Percentiles rank a stretch among this genome's conserved stretches.
phyloP scores from a whole-genome alignment of 2,329 filamentous ascomycete species.

The Ophiocordyceps camponoti-leonardi region DNA sequence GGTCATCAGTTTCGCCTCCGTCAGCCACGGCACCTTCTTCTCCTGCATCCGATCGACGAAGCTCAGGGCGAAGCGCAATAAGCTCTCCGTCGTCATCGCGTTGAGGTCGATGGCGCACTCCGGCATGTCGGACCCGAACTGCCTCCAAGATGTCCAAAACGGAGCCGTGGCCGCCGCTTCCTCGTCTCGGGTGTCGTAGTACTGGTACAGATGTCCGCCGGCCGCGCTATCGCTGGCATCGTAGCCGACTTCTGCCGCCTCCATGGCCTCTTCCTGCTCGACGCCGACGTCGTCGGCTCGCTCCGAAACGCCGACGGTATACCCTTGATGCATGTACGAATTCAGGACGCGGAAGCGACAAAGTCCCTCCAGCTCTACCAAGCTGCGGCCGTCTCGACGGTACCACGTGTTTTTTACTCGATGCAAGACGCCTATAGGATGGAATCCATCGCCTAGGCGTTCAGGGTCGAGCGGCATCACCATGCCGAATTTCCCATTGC shows the following conservation, averaged over 20 bases:
- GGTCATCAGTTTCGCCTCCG: slow-evolving; percentile 44
- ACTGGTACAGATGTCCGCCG: too few species aligned
- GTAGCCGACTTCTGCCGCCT: slow-evolving; percentile 40
- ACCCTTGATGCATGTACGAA: slow-evolving; percentile 54
- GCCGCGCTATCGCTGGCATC: not conserved
- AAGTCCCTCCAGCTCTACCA: slow-evolving; percentile 61
- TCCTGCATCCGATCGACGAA: slow-evolving; percentile 56
- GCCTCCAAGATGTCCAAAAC: not conserved
- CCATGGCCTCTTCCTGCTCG: slow-evolving; percentile 61
- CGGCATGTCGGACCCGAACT: not conserved
- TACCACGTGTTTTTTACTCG: slow-evolving; percentile 58
- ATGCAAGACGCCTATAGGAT: slow-evolving; percentile 62
- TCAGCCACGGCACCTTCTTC: slow-evolving; percentile 57
- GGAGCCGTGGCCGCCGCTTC: not conserved
- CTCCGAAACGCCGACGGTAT: slow-evolving; percentile 59
- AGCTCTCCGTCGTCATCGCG: slow-evolving; percentile 48
- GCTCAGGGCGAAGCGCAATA: slow-evolving; percentile 46
- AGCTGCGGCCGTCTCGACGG: slow-evolving; percentile 63
- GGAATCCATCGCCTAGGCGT: slow-evolving; percentile 29
- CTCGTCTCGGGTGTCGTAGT: not conserved
- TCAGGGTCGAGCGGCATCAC: slow-evolving; percentile 46
- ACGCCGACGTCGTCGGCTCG: slow-evolving; percentile 68
- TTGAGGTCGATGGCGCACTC: slow-evolving; percentile 6
- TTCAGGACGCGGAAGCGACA: slow-evolving; percentile 59
- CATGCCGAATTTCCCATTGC: slow-evolving; percentile 70